Evolutionary conservation across 2,329 filamentous ascomycete species (phyloP), one percentile per base, ranked within the genome.

Genomic region (Paramyrothecium sp.): DNA sequence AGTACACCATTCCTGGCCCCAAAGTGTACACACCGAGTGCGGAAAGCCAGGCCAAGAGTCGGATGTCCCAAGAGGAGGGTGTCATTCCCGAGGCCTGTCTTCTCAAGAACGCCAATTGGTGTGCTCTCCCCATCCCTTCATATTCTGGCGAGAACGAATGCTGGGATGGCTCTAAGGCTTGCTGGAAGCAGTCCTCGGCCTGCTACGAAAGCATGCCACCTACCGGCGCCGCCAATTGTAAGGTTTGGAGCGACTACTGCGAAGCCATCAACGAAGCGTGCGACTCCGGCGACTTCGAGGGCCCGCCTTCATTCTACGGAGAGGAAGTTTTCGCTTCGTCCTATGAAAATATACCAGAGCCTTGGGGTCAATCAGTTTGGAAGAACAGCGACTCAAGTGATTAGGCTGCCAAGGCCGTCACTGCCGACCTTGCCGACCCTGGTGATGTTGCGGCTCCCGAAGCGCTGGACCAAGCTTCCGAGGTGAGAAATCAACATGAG

Each of bases 71-170:
- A 60, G 56, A 66, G 48, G 75, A 80, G 46, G 86, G 85, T 13
- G 70, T 79, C 13, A 75, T 85, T 54, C 87, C 87, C 0, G 55
- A 66, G 2, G 73, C 78, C 63, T 89, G 85, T 67, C 75, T 90
- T 41, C 67, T 87, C 58, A 84, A 85, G 67, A 90, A 90, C 67
- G 88, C 77, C 58, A 91, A 92, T 75, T 92, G 88, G 89, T 90
- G 87, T 71, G 88, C 81, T 54, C 75, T 80, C 58, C 81, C 89
- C 66, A 78, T 91, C 1, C 69, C 81, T 0, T 64, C 72, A 10
- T 91, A 89, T 73, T 75, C 73, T 4, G 75, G 76, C 49, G 78
- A 86, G 67, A 67, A 67, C 2, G 80, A 80, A 16, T 91, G 89
- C 77, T 90, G 85, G 84, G 77, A 75, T 56, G 74, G 79, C 3